A percentile compares a stretch with the other conserved stretches of the same genome.
These are phyloP conservation scores for Trametes cinnabarina DNA, from an alignment of 768 basidiomycete species.

Conservation along the genomic window DNA sequence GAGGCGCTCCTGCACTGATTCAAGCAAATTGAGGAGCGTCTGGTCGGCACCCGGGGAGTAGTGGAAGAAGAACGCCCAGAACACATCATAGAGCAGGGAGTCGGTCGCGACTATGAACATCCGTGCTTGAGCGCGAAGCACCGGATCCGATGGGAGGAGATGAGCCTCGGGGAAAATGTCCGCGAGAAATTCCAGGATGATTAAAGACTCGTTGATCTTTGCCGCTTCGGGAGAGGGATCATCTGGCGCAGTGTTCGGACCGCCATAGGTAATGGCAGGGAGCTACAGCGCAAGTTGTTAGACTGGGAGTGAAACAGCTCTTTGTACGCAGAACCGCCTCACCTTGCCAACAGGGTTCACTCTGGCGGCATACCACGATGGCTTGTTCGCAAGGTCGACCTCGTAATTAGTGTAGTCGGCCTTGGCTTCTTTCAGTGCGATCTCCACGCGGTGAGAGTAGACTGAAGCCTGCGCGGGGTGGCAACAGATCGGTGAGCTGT, in stretches of 20 bases:
- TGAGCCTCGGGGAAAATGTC: conserved; percentile 49
- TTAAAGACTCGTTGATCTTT: conserved; percentile 61
- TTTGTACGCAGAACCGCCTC: neutral
- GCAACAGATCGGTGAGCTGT: conserved; percentile 18
- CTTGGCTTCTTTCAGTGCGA: conserved; percentile 56
- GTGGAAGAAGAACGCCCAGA: conserved; percentile 39
- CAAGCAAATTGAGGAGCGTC: conserved; percentile 42
- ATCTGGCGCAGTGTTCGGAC: conserved; percentile 50
- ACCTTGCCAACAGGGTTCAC: conserved; percentile 69
- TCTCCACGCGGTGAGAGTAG: conserved; percentile 40
- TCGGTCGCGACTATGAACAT: conserved; percentile 57
- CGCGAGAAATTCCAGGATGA: conserved; percentile 63
- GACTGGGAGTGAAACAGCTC: neutral
- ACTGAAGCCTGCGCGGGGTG: neutral
- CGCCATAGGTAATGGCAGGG: conserved; percentile 60
- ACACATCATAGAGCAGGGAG: conserved; percentile 35
- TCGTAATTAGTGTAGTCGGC: conserved; percentile 48
- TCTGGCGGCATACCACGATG: conserved; percentile 60
- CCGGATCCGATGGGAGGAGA: conserved; percentile 53
- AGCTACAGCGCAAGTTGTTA: conserved; percentile 34
- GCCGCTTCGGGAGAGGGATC: conserved; percentile 54
- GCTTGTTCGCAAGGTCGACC: conserved; percentile 60
- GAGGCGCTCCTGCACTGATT: conserved; percentile 49
- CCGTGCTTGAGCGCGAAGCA: conserved; percentile 53
- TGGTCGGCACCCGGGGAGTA: conserved; percentile 33